A percentile compares a stretch with the other conserved stretches of the same genome.
These are phyloP conservation scores for Macrocybe sp. DNA, from an alignment of 1,284 basidiomycete species.

Conservation along the genomic window DNA sequence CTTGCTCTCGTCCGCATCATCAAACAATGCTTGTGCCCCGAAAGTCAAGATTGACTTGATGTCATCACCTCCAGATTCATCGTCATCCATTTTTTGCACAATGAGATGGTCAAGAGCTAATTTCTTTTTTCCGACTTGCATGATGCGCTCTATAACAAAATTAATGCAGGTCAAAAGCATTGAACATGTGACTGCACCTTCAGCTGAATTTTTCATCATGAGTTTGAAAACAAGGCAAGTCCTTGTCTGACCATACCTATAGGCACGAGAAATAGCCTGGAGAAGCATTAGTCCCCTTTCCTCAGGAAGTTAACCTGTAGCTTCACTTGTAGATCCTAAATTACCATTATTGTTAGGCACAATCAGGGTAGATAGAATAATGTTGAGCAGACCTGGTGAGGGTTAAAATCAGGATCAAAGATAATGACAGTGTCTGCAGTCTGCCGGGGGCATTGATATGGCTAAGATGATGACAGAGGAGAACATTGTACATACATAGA, in stretches of 20 bases:
- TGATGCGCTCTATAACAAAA: slow-evolving; percentile 64
- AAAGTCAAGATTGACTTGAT: slow-evolving; percentile 79
- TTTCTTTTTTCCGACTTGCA: slow-evolving; percentile 88
- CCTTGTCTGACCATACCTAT: slow-evolving; percentile 80
- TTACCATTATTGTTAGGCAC: slow-evolving; percentile 1
- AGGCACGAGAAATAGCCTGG: slow-evolving; percentile 86
- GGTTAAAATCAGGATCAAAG: slow-evolving; percentile 93
- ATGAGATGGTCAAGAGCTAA: slow-evolving; percentile 89
- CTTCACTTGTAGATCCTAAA: slow-evolving; percentile 64
- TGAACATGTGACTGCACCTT: slow-evolving; percentile 47
- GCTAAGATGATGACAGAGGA: background rate
- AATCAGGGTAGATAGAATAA: slow-evolving; percentile 5
- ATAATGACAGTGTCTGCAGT: slow-evolving; percentile 91
- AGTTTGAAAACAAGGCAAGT: slow-evolving; percentile 88
- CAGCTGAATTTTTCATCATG: slow-evolving; percentile 86
- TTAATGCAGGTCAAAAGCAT: slow-evolving; percentile 10
- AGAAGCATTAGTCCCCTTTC: slow-evolving; percentile 6
- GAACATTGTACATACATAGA: slow-evolving; percentile 39
- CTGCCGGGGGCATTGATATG: slow-evolving; percentile 31
- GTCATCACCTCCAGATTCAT: slow-evolving; percentile 61
- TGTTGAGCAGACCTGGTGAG: slow-evolving; percentile 65
- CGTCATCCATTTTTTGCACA: slow-evolving; percentile 88
- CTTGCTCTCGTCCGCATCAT: slow-evolving; percentile 46
- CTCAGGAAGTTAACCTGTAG: background rate
- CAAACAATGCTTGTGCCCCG: slow-evolving; percentile 78